Conservation (phyloP, 164 flowering plant genomes). For the Magnolia kwangsiensis region DNA sequence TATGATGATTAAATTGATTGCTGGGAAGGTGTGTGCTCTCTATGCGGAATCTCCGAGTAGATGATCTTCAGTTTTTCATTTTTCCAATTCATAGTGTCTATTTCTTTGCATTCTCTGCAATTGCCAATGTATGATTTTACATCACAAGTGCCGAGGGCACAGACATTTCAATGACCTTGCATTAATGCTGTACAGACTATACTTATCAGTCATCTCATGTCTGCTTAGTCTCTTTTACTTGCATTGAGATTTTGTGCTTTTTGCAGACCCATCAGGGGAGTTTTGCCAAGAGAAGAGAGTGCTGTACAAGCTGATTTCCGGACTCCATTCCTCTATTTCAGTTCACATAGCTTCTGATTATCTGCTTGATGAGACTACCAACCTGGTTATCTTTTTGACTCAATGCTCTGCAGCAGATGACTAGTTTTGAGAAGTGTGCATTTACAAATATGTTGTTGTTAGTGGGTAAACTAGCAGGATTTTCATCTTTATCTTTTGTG, state of each 20-base stretch:
- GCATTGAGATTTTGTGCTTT: neutral
- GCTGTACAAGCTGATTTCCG: conserved; percentile 85
- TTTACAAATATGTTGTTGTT: neutral
- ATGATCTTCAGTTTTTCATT: neutral
- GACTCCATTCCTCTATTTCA: conserved; percentile 91
- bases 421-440: neutral
- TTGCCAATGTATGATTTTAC: neutral
- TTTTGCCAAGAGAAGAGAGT: conserved; percentile 76
- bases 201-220: neutral
- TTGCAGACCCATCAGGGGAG: conserved; percentile 76
- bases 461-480: neutral
- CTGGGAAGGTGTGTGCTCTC: neutral
- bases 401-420: neutral
- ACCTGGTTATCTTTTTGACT: conserved; percentile 23
- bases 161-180: neutral
- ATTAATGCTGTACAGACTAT: neutral
- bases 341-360: conserved; percentile 85
- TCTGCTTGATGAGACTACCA: conserved; percentile 74
- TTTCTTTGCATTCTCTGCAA: neutral
- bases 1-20: neutral
- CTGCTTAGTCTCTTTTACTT: neutral
- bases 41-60: neutral
- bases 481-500: neutral
- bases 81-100: neutral
- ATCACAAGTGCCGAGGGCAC: neutral